Base-by-base conservation (phyloP, 73 alveolate genomes). In the Symbiodinium pilosum region DNA sequence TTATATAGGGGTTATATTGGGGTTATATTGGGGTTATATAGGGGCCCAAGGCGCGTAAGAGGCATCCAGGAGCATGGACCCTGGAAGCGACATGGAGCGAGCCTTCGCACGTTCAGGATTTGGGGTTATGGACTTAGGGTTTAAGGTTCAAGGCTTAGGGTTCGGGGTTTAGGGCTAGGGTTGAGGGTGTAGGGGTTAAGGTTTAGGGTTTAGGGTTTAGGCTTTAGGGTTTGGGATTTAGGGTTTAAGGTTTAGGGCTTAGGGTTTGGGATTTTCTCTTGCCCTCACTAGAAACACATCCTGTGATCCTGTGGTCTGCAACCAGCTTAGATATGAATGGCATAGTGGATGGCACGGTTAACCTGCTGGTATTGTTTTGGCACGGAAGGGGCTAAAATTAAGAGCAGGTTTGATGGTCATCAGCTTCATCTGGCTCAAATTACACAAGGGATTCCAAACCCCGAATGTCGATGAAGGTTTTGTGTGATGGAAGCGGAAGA, bases 221-320 rank as follows among this genome's bases (percentile, higher is more conserved):
- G 77, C 38, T 64, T 64, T 64, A 64, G 77, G 77, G 77, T 64
- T 64, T 64, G 30, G 81, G 81, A 38, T 64, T 64, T 30, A 64
- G 81, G 81, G 81, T 1, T 56, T 56, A 2, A 34, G 75, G 75
- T 2, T 56, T 2, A 47, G 73, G 26, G 73, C n/a, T 56, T 56
- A 8, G 73, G 34, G 26, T 56, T 56, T 26, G 3, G 32, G 73
- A 6, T 56, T 56, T n/a, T n/a, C n/a, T n/a, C n/a, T n/a, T n/a
- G n/a, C n/a, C n/a, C n/a, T n/a, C n/a, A n/a, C n/a, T n/a, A n/a
- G n/a, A n/a, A n/a, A n/a, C n/a, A n/a, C n/a, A n/a, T n/a, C n/a
- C n/a, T n/a, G n/a, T n/a, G n/a, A n/a, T n/a, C n/a, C n/a, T n/a
- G n/a, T n/a, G n/a, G n/a, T n/a, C n/a, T n/a, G n/a, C n/a, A n/a